A percentile compares a stretch with the other conserved stretches of the same genome.
These are phyloP conservation scores for Fusarium aywerte DNA, from an alignment of 2,329 filamentous ascomycete genomes.

Conservation along the genomic window DNA sequence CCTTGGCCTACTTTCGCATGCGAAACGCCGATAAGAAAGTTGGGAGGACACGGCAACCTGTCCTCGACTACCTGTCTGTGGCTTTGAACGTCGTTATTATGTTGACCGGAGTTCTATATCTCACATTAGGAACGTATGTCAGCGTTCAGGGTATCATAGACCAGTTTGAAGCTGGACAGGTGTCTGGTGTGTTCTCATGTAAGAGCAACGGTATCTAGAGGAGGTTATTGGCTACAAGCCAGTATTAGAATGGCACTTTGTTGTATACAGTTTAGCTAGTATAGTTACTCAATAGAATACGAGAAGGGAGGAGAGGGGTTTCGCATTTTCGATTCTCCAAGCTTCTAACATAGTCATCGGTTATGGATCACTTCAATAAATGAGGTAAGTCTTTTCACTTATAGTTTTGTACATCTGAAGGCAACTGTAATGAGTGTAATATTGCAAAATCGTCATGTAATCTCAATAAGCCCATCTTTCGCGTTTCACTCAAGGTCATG, in stretches of 20 bases:
- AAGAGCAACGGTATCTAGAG: conserved; percentile 71
- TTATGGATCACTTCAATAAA: not conserved
- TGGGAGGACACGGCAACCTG: conserved; percentile 60
- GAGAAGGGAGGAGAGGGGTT: not conserved
- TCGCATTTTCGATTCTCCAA: not conserved
- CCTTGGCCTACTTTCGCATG: conserved; percentile 82
- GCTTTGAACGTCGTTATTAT: conserved; percentile 79
- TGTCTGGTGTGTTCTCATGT: conserved; percentile 81
- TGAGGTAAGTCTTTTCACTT: not conserved
- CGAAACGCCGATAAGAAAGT: conserved; percentile 68
- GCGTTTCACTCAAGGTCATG: not conserved
- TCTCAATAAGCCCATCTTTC: not conserved
- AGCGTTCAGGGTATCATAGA: conserved; percentile 79
- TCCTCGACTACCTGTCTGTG: conserved; percentile 65
- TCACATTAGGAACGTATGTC: conserved; percentile 83
- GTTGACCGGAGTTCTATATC: conserved; percentile 77
- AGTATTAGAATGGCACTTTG: not conserved
- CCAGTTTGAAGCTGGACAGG: conserved; percentile 72
- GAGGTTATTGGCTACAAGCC: rapidly evolving
- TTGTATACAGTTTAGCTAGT: not conserved
- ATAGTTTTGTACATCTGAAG: not conserved
- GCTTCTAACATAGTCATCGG: not conserved
- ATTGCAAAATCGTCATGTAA: not conserved
- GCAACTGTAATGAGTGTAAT: not conserved
- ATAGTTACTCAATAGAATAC: not conserved